A percentile compares a stretch with the other conserved stretches of the same genome.
These are phyloP conservation scores for Penicillium nordicum DNA, from an alignment of 2,329 filamentous ascomycete species.

Conservation along the genomic window DNA sequence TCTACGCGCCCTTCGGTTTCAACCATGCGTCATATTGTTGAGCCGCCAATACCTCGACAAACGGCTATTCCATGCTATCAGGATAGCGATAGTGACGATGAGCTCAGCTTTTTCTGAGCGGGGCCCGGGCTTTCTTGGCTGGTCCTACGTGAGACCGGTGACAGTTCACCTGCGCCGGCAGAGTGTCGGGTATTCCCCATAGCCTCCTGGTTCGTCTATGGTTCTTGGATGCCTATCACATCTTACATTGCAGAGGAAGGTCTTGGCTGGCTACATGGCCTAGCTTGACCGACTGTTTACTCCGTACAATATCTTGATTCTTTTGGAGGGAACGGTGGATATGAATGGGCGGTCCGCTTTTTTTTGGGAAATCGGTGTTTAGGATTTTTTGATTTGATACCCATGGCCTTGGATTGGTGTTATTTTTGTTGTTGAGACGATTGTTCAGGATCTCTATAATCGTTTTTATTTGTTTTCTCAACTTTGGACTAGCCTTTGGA, in stretches of 20 bases:
- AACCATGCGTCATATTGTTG: neutral
- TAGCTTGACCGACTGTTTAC: neutral
- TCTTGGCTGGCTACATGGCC: neutral
- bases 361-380: slow-evolving; percentile 5
- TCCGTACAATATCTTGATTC: neutral
- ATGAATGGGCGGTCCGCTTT: neutral
- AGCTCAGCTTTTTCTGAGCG: slow-evolving; percentile 36
- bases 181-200: neutral
- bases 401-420: slow-evolving; percentile 12
- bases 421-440: neutral
- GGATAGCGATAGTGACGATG: slow-evolving; percentile 38
- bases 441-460: neutral
- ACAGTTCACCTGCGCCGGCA: neutral
- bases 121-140: neutral
- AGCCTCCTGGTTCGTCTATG: neutral
- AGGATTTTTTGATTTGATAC: slow-evolving; percentile 16
- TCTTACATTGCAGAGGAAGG: neutral
- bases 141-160: neutral
- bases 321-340: slow-evolving; percentile 5
- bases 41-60: slow-evolving; percentile 6
- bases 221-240: neutral
- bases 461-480: neutral
- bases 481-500: neutral
- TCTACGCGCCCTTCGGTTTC: slow-evolving; percentile 12
- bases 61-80: slow-evolving; percentile 27